Percentiles rank a stretch among this genome's conserved stretches.
phyloP scores from a whole-genome alignment of 306 rosid genomes.

The Mimosa bimucronata region DNA sequence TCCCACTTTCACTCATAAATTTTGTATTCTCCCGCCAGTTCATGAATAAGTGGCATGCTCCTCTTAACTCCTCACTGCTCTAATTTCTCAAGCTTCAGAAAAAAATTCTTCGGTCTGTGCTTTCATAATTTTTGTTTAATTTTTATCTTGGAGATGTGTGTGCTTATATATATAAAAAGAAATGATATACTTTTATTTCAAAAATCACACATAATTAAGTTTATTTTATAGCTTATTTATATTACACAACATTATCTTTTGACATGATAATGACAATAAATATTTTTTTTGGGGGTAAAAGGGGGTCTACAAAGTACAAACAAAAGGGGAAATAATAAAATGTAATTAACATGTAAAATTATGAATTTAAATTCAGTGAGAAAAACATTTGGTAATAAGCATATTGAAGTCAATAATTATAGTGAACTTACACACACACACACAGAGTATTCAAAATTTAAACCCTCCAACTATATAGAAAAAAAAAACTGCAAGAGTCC shows the following conservation, averaged over 20 bases:
- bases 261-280: not conserved
- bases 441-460: not conserved
- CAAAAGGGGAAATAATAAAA: no score
- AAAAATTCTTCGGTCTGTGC: no score
- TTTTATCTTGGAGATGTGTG: no score
- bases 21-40: conserved; percentile 41
- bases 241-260: not conserved
- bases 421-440: not conserved
- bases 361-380: not conserved
- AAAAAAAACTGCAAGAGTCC: not conserved
- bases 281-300: not conserved
- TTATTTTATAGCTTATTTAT: not conserved
- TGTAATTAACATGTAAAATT: not conserved
- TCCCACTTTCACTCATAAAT: conserved; percentile 55
- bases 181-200: not conserved
- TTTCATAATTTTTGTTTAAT: not conserved
- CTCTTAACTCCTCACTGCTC: not conserved
- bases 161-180: not conserved
- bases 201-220: not conserved
- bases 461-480: not conserved
- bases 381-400: not conserved
- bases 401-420: not conserved
- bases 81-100: not conserved
- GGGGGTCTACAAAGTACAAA: not conserved
- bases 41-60: conserved; percentile 19